Conservation (phyloP, 2,329 filamentous ascomycete genomes). For the Akanthomyces lecanii region DNA sequence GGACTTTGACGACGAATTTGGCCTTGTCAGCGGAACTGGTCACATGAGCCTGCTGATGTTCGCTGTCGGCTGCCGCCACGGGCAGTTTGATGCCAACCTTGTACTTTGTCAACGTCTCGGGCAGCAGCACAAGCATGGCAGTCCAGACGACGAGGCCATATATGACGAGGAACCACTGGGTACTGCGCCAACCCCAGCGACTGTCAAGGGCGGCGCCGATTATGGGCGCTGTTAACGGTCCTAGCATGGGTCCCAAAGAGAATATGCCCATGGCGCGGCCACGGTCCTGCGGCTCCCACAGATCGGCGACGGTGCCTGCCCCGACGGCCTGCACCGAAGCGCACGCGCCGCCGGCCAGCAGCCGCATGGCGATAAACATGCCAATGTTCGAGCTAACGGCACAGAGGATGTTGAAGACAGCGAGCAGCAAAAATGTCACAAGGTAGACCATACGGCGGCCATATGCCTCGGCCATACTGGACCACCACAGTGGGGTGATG, state of each 20-base stretch:
- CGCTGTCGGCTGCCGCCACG: background rate
- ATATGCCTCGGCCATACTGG: conserved; percentile 68
- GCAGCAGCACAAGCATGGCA: conserved; percentile 49
- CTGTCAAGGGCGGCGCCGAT: conserved; percentile 70
- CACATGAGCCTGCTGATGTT: too few relatives aligned
- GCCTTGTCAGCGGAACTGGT: background rate
- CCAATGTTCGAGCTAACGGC: conserved; percentile 65
- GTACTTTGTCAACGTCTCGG: conserved; percentile 5
- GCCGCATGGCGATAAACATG: conserved; percentile 74
- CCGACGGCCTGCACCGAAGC: conserved; percentile 80
- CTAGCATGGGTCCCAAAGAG: conserved; percentile 73
- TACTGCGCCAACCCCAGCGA: conserved; percentile 67
- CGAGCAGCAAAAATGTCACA: conserved; percentile 66
- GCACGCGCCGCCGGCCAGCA: conserved; percentile 70
- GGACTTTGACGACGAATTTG: background rate
- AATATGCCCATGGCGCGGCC: conserved; percentile 79
- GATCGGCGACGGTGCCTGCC: conserved; percentile 76
- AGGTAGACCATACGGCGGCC: conserved; percentile 78
- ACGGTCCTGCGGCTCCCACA: conserved; percentile 70
- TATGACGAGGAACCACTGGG: conserved; percentile 71
- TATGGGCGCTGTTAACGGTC: conserved; percentile 71
- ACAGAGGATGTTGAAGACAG: conserved; percentile 65
- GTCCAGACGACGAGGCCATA: conserved; percentile 59
- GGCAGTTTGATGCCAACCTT: background rate
- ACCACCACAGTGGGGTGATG: conserved; percentile 86